Evolutionary conservation across 495 filamentous ascomycete species (phyloP), one percentile per base, ranked within the genome.

Genomic region (Hypoxylon crocopeplum): DNA sequence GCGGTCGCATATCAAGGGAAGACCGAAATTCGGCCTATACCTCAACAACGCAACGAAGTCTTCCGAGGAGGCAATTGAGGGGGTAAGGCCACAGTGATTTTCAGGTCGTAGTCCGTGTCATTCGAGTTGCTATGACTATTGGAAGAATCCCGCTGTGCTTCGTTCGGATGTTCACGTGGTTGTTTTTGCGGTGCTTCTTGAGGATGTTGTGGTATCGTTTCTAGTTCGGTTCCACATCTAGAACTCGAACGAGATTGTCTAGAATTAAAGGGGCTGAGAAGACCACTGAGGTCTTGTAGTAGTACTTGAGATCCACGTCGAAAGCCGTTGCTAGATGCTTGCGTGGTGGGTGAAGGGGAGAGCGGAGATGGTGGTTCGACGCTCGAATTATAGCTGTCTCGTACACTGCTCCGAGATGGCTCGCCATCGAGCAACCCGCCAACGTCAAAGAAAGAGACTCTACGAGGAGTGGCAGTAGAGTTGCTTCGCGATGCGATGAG

Each of bases 381-480:
- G 40, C 58, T 68, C 3, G 74, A 72, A 5, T 59, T 56, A 49
- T 62, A 62, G 46, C 74, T 77, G 13, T 71, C 71, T 15, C 75
- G 69, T 46, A 66, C 63, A 29, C 64, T 60, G 30, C 57, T 66
- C 13, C 49, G 59, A 42, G 48, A 59, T 16, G 59, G 38, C 39
- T 69, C 66, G n/a, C 75, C 71, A 17, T 81, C 78, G 1, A 90
- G 72, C 1, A 91, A 73, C 4, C 86, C 85, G 27, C 88, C 88
- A 21, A 87, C 84, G 61, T 92, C 89, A 57, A 90, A 88, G 62
- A 93, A 87, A 11, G 86, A 88, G 3, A 85, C 76, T 8, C 73
- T 70, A 2, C 77, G 75, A 6, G 82, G 78, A 1, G 79, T 76
- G 12, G 69, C 47, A 5, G 67, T 69, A 10, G 71, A 74, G 49